Base-by-base conservation (phyloP, 1,284 basidiomycete genomes). In the Fomitopsis pinicola region DNA sequence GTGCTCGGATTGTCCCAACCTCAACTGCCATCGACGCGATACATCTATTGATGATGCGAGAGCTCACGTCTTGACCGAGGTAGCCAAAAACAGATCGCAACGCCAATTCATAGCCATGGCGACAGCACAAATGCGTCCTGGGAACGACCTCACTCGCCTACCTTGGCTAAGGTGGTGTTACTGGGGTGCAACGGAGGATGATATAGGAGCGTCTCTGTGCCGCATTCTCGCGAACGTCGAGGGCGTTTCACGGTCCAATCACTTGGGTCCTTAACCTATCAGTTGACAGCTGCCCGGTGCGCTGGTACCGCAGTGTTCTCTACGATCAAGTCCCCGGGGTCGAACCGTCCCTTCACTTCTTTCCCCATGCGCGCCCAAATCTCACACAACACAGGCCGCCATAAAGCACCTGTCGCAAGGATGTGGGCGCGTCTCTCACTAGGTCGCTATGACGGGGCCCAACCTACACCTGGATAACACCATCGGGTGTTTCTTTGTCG, bases 381-480 rank as follows among this genome's bases (percentile, higher is more conserved):
- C 15, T 30, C 28, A 26, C 26, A 28, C 45, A 48, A 5, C 12
- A 2, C 35, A 36, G 35, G 35, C 7, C 45, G 19, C 26, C 48
- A 50, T 50, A 50, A 33, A 30, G 17, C 15, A 15, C 28, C 48
- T 22, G 48, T 33, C 17, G 48, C 28, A 30, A 33, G 28, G 26
- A 17, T 30, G 28, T 35, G 52, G 19, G 52, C n/a, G 35, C 35
- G 35, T 54, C 7, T 40, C 52, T 26, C 52, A 33, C 52, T 12
- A 15, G 2, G 35, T 54, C 52, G 52, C 35, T 46, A 57, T 57
- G 56, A 46, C 56, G 38, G 56, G 56, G 15, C 56, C 56, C 33
- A 57, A 57, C 33, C 56, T 57, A 4, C 56, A 57, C 30, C 30
- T 57, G 56, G 56, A 57, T 30, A 48, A 28, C 44, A 57, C 42